These are phyloP conservation scores for Nakazawaea pomicola DNA, from an alignment of 805 yeast genomes.

Conservation along the genomic window DNA sequence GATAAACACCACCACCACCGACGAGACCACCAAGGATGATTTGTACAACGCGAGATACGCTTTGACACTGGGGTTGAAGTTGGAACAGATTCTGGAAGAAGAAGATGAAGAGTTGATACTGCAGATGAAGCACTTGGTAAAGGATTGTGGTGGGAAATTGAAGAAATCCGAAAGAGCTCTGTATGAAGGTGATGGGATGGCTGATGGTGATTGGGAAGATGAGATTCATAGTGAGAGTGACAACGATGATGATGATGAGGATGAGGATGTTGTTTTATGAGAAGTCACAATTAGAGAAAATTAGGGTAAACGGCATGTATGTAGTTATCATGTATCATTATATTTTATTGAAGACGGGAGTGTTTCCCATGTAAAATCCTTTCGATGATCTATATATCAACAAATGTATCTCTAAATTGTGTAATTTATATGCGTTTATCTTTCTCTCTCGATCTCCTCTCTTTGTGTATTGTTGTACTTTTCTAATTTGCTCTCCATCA, in stretches of 20 bases:
- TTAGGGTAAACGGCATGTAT: too few relatives aligned
- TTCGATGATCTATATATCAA: too few relatives aligned
- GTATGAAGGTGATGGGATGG: constrained; percentile 24
- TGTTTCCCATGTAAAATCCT: too few relatives aligned
- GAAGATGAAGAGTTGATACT: constrained; percentile 28
- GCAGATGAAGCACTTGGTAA: constrained; percentile 35
- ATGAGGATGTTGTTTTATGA: not conserved
- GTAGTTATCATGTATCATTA: too few relatives aligned
- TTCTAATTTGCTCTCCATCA: too few relatives aligned
- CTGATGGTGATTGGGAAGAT: constrained; percentile 59
- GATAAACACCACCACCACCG: constrained; percentile 19
- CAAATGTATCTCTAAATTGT: too few relatives aligned
- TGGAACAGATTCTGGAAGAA: constrained; percentile 31
- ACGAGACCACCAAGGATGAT: constrained; percentile 25
- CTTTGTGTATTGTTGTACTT: too few relatives aligned
- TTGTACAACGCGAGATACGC: constrained; percentile 38
- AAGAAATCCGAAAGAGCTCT: constrained; percentile 22
- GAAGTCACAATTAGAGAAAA: too few relatives aligned
- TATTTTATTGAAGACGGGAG: too few relatives aligned
- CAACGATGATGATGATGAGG: constrained; percentile 2
- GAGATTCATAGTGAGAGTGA: constrained; percentile 43
- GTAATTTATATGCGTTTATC: too few relatives aligned
- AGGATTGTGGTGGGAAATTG: constrained; percentile 33
- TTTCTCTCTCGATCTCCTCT: too few relatives aligned
- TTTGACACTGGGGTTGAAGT: constrained; percentile 30